Evolutionary conservation across 2,329 filamentous ascomycete genomes (phyloP), one percentile per base, ranked within the genome.

Genomic region (Septoria petroselini): DNA sequence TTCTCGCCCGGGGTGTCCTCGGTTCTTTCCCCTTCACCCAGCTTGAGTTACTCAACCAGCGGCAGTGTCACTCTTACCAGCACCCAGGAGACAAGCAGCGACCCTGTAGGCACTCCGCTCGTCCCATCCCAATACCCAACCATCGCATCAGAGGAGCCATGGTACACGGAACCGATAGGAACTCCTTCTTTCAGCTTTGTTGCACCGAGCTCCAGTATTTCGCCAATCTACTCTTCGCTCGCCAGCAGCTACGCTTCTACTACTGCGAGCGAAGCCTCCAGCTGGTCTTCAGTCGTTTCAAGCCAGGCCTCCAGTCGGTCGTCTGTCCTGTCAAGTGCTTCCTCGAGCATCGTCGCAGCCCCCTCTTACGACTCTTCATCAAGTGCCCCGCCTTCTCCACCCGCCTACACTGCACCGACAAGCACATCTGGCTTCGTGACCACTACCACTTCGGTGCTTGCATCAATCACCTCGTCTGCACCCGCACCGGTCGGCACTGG

Each of bases 161-260:
- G 18, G 8, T 42, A 42, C 15, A 42, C 40, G 6, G 23, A 19
- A 7, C 21, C 43, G 7, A 37, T 37, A 9, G 21, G 15, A 12
- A 46, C 43, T 21, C n/a, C 43, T 4, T 46, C 43, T 1, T 38
- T 14, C 23, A 29, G 33, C 23, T 9, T 38, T 9, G 19, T 15
- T 2, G 19, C 18, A 12, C 38, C 43, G 17, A 33, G 27, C 15
- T 48, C 29, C n/a, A 48, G 18, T 6, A 4, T 48, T 17, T 21
- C 45, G 12, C 38, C 45, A 3, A 39, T 43, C 7, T 41, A 39
- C 34, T 52, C 49, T 7, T 48, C 43, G 12, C 19, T 29, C 12
- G 21, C 21, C 5, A 46, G 42, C 15, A 46, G 31, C 42, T 19
- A 39, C 15, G 30, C 30, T 19, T 34, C 47, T 12, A 31, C 39